phyloP scores from a whole-genome alignment of 768 basidiomycete genomes.

The Leccinum variicolor region DNA sequence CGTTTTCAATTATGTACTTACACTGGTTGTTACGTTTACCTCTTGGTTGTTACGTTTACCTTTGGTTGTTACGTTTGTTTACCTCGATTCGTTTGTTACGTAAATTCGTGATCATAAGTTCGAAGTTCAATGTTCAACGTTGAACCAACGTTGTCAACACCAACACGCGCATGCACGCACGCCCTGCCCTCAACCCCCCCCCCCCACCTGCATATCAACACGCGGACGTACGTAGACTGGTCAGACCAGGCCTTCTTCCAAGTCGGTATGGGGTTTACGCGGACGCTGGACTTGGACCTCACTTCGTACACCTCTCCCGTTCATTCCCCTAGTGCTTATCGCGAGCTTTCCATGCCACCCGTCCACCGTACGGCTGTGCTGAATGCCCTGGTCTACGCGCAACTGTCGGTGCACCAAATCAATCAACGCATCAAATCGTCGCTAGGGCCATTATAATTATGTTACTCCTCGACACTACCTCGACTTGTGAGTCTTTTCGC shows the following conservation, averaged over 20 bases:
- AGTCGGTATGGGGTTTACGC: slow-evolving; percentile 96
- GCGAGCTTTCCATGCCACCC: slow-evolving; percentile 81
- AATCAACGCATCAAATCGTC: slow-evolving; percentile 86
- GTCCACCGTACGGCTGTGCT: slow-evolving; percentile 86
- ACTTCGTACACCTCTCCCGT: slow-evolving; percentile 74
- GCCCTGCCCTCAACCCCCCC: too few relatives aligned
- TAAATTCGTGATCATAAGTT: too few relatives aligned
- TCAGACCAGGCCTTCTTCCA: slow-evolving; percentile 98
- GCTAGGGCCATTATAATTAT: slow-evolving; percentile 95
- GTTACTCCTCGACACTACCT: slow-evolving; percentile 97
- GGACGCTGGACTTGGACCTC: slow-evolving; percentile 88
- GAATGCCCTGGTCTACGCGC: slow-evolving; percentile 91
- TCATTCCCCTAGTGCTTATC: slow-evolving; percentile 88
- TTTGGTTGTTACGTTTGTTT: too few relatives aligned
- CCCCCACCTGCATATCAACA: too few relatives aligned
- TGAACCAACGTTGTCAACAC: too few relatives aligned
- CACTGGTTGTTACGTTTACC: too few relatives aligned
- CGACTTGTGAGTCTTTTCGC: slow-evolving; percentile 77
- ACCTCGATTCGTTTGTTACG: too few relatives aligned
- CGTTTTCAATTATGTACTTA: too few relatives aligned
- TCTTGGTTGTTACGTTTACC: too few relatives aligned
- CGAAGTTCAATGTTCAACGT: too few relatives aligned
- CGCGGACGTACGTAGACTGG: slow-evolving; percentile 75
- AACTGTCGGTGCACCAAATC: slow-evolving; percentile 84
- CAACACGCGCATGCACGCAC: too few relatives aligned